Percentiles rank a stretch among this genome's conserved stretches.
phyloP scores from a whole-genome alignment of 108 stramenopile genomes.

The Nannochloropsis granulata region DNA sequence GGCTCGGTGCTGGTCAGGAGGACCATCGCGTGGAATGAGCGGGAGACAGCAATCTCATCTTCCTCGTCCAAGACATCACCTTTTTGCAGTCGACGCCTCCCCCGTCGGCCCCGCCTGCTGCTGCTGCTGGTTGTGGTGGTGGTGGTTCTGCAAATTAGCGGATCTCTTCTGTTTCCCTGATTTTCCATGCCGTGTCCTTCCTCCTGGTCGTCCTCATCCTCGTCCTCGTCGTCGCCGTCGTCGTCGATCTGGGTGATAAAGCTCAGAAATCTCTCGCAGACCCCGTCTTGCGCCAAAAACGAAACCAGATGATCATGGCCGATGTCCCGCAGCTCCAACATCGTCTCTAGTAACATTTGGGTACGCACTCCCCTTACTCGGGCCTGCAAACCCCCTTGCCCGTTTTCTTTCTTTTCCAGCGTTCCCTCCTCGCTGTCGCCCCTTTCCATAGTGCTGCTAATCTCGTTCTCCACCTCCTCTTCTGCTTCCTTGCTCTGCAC shows the following conservation, averaged over 20 bases:
- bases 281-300: conserved; percentile 26
- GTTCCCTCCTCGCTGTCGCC: too few species aligned
- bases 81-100: not conserved
- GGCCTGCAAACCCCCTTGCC: too few species aligned
- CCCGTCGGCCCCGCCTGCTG: not conserved
- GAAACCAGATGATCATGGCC: conserved; percentile 13
- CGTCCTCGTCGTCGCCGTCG: not conserved
- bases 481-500: too few species aligned
- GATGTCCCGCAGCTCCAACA: not conserved
- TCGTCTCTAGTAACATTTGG: not conserved
- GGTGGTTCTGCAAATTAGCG: not conserved
- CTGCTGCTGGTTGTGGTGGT: too few species aligned
- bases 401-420: too few species aligned
- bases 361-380: not conserved
- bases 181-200: conserved; percentile 7
- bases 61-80: not conserved
- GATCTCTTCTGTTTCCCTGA: conserved; percentile 20
- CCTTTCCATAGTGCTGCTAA: too few species aligned
- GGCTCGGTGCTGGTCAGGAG: conserved; percentile 27
- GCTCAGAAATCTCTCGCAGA: conserved; percentile 17
- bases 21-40: conserved; percentile 14
- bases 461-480: too few species aligned
- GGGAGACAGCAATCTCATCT: not conserved
- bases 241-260: conserved; percentile 29
- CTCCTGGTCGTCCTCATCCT: not conserved